Percentiles rank a stretch among this genome's conserved stretches.
Evolutionary conservation across 208 protist species (phyloP).

Genomic region (Endotrypanum monterogeii): DNA sequence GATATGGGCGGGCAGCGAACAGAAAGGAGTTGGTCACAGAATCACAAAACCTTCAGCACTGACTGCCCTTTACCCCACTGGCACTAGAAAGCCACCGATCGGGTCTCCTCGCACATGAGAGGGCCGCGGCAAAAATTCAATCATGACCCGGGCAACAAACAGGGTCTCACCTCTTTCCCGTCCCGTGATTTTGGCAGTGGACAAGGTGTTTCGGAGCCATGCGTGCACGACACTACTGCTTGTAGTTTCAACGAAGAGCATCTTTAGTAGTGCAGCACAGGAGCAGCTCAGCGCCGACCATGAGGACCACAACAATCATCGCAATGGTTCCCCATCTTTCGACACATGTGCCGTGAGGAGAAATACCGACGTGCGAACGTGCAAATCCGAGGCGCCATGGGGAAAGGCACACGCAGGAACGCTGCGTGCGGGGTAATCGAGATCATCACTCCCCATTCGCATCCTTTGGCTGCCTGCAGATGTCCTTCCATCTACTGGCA

Average conservation of each 20-base stretch:
- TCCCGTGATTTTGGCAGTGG: not conserved
- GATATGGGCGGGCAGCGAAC: not conserved
- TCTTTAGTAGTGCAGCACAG: not conserved
- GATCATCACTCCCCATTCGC: not conserved
- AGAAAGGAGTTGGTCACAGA: not conserved
- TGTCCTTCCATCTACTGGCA: constrained; percentile 53
- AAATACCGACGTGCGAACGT: not conserved
- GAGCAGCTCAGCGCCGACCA: not conserved
- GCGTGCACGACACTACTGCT: not conserved
- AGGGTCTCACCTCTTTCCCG: not conserved
- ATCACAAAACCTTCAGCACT: not conserved
- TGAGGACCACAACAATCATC: not conserved
- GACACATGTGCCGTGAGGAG: not conserved
- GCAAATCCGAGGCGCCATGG: not conserved
- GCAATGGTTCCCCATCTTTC: not conserved
- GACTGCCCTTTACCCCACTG: not conserved
- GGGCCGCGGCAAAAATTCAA: not conserved
- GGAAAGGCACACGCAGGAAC: not conserved
- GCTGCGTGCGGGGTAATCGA: not conserved
- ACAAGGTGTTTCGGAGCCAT: not conserved
- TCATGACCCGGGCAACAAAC: not conserved
- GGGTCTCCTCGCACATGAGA: not conserved
- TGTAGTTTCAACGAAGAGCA: not conserved
- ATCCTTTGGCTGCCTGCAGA: constrained; percentile 29
- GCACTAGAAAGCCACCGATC: not conserved